Base-by-base conservation (phyloP, 106 monocot genomes). In the Vanilla planifolia region DNA sequence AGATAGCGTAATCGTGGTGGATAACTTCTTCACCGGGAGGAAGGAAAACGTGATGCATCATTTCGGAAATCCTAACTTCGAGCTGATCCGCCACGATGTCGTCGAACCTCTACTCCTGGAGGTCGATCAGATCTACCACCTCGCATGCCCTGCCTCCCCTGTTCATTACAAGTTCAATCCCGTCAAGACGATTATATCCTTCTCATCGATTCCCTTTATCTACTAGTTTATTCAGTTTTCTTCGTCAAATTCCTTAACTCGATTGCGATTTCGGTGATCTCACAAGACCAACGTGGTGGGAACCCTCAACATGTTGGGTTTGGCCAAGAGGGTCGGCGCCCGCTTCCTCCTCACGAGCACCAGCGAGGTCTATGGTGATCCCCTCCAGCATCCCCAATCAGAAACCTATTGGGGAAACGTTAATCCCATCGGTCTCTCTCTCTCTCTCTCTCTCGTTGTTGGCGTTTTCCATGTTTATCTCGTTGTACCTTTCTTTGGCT, bases 351-450 rank as follows among this genome's bases (percentile, higher is more conserved):
- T 93, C 51, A 93, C 89, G 55, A 93, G 93, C 68, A 93, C 93
- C 77, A 89, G 88, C 58, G 93, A 93, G 70, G 93, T 93, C 37
- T 93, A 93, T 41, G 93, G 93, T 4, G 93, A 93, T 50, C 93
- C 93, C 2, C 79, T 93, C 16, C 76, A 93, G 73, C 93, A 93
- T 34, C 93, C 93, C 4, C 89, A 93, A 62, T 77, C 71, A 21
- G 89, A 93, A 70, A 93, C 89, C 25, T 93, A 93, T 71, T 93
- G 93, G 93, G 93, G 93, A 61, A 88, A 93, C 62, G 93, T 93
- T 62, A 93, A 93, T 41, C 93, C 93, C 34, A 93, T 89, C 4
- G 93, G 92, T 92, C 67, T 29, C n/a, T n/a, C 24, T 61, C 35
- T 47, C 37, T 55, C 21, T 58, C n/a, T 28, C n/a, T 55, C 34